Evolutionary conservation across 495 filamentous ascomycete species (phyloP).

Genomic region (Penicillium manginii): DNA sequence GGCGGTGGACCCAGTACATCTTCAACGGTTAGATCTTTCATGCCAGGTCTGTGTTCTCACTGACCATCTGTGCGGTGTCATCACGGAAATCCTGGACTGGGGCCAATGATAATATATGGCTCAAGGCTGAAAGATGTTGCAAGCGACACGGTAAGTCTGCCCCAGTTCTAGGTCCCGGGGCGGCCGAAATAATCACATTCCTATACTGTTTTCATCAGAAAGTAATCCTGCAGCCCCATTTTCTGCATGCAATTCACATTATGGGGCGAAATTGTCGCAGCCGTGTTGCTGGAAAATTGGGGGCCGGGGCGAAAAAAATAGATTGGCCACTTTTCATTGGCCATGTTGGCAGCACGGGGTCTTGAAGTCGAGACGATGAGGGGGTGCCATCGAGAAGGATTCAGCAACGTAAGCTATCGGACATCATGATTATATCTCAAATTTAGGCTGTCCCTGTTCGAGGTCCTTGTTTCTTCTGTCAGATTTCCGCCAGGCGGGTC

Average conservation of each 20-base stretch:
- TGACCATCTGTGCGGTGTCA: background rate
- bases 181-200: background rate
- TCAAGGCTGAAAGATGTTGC: background rate
- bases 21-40: background rate
- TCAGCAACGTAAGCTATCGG: too few relatives aligned
- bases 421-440: too few relatives aligned
- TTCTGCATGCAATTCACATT: background rate
- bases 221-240: background rate
- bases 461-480: too few relatives aligned
- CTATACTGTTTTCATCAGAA: background rate
- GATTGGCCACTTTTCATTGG: background rate
- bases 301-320: background rate
- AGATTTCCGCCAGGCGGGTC: too few relatives aligned
- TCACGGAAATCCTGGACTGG: background rate
- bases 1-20: conserved; percentile 17
- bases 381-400: too few relatives aligned
- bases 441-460: too few relatives aligned
- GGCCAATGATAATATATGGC: background rate
- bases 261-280: background rate
- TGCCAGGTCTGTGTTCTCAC: background rate
- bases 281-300: background rate
- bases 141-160: background rate
- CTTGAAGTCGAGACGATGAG: too few relatives aligned
- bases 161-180: background rate
- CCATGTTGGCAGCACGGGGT: too few relatives aligned